Evolutionary conservation across 305 asterid genomes (phyloP).

Genomic region (Fraxinus angustifolia): DNA sequence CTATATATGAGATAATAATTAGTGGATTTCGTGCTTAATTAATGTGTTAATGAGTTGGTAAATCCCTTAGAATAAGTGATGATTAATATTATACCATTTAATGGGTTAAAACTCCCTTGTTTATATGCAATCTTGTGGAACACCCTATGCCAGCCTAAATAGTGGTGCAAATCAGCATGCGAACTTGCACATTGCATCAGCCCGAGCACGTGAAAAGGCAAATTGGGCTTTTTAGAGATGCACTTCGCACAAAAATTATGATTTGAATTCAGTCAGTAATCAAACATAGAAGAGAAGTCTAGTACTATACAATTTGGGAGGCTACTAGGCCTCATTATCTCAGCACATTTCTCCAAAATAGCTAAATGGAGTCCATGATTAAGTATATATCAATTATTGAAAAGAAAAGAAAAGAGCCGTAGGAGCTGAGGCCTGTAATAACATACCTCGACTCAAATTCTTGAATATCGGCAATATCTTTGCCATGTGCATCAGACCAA

Average conservation of each 20-base stretch:
- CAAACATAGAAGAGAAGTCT: neutral
- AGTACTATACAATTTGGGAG: neutral
- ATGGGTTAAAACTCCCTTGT: neutral
- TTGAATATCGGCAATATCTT: constrained; percentile 61
- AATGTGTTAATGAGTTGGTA: neutral
- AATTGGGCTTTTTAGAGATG: neutral
- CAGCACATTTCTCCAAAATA: neutral
- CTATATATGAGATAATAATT: neutral
- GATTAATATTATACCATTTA: neutral
- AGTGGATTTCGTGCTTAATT: neutral
- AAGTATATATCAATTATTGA: neutral
- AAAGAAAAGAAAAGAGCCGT: neutral
- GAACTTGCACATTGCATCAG: neutral
- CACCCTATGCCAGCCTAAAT: neutral
- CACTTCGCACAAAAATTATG: neutral
- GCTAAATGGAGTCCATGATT: neutral
- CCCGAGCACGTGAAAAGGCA: neutral
- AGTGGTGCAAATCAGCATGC: neutral
- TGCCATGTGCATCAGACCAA: constrained; percentile 68
- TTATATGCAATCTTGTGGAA: neutral
- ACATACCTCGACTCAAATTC: constrained; percentile 67
- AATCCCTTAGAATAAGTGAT: neutral
- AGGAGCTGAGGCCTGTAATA: neutral
- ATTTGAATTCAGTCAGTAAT: neutral
- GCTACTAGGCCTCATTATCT: neutral